These are phyloP conservation scores for Puya raimondii DNA, from an alignment of 176 grass and related monocot species.

Conservation along the genomic window DNA sequence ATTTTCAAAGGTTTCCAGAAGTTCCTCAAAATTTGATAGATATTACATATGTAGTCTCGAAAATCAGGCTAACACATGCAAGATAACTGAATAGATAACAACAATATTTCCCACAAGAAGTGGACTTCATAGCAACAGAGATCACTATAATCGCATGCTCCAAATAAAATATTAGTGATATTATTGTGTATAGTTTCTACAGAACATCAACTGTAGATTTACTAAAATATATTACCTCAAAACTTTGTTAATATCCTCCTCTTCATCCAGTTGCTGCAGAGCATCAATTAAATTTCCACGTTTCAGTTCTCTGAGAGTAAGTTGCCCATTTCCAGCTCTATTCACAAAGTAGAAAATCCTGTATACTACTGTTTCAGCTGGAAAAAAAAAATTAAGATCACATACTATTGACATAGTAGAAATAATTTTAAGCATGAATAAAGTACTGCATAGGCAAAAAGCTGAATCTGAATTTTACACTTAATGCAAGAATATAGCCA, in stretches of 20 bases:
- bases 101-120: too few relatives aligned
- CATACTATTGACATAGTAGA: not conserved
- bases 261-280: constrained; percentile 94
- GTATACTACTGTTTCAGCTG: constrained; percentile 99
- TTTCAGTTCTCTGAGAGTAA: constrained; percentile 92
- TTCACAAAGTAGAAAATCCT: constrained; percentile 99
- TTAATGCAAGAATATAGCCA: too few relatives aligned
- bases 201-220: not conserved
- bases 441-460: not conserved
- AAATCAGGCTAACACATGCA: too few relatives aligned
- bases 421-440: not conserved
- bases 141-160: too few relatives aligned
- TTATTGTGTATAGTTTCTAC: not conserved
- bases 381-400: constrained; percentile 27
- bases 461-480: too few relatives aligned
- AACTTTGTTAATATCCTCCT: constrained; percentile 99
- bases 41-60: too few relatives aligned
- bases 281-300: constrained; percentile 95
- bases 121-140: too few relatives aligned
- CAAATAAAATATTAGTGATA: too few relatives aligned
- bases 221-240: constrained; percentile 57
- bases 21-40: not conserved
- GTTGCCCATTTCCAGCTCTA: constrained; percentile 86
- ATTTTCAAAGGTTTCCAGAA: too few relatives aligned
- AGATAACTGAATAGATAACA: too few relatives aligned